Evolutionary conservation across 1,284 basidiomycete species (phyloP).

Genomic region (Xerocomus amazonicus): DNA sequence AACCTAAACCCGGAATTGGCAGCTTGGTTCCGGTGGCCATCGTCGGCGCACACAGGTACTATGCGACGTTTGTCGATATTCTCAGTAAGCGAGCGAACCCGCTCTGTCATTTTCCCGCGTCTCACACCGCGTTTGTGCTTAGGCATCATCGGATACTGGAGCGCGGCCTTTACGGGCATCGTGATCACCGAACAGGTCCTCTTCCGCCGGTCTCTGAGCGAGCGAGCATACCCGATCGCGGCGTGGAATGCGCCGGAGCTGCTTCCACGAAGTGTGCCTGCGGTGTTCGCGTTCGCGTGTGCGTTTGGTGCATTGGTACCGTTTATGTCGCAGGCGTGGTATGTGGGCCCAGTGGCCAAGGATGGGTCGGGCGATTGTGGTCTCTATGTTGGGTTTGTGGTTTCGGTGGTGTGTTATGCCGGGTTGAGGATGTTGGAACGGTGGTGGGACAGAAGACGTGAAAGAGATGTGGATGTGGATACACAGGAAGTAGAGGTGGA

Average conservation of each 20-base stretch:
- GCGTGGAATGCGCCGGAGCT: conserved; percentile 22
- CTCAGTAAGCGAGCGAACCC: conserved; percentile 38
- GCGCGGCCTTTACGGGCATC: conserved; percentile 50
- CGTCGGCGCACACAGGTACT: conserved; percentile 56
- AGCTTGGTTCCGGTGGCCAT: conserved; percentile 61
- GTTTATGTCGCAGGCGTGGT: conserved; percentile 61
- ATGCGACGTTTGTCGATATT: conserved; percentile 53
- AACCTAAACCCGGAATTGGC: neutral
- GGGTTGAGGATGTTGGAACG: conserved; percentile 40
- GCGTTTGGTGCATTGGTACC: conserved; percentile 50
- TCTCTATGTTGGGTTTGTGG: conserved; percentile 46
- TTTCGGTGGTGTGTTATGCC: conserved; percentile 39
- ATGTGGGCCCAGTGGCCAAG: conserved; percentile 45
- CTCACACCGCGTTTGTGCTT: conserved; percentile 4
- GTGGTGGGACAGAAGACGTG: conserved; percentile 16
- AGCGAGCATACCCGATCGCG: conserved; percentile 20
- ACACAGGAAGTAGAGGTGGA: neutral
- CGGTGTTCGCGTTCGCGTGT: conserved; percentile 44
- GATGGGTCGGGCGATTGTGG: conserved; percentile 58
- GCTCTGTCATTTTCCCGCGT: neutral
- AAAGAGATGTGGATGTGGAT: neutral
- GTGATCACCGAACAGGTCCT: conserved; percentile 56
- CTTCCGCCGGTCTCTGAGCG: conserved; percentile 43
- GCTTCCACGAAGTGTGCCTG: conserved; percentile 34
- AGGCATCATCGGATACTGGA: conserved; percentile 61